These are phyloP conservation scores for Epichloe festucae DNA, from an alignment of 2,329 filamentous ascomycete genomes.

Conservation along the genomic window DNA sequence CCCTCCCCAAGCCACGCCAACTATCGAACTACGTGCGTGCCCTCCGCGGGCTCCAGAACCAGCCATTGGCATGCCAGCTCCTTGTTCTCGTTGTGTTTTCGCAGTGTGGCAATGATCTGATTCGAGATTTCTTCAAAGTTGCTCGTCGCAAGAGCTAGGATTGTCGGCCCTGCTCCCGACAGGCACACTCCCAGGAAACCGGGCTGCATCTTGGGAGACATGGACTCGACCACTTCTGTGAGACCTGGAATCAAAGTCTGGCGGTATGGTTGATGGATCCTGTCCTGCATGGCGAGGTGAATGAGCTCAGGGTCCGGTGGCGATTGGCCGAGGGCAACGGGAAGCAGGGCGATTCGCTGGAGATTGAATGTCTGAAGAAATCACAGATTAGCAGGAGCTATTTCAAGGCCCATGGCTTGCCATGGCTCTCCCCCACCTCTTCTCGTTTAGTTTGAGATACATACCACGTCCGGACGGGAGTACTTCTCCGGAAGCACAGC, in stretches of 20 bases:
- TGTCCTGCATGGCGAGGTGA: constrained; percentile 97
- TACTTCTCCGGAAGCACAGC: constrained; percentile 74
- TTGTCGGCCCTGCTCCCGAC: constrained; percentile 88
- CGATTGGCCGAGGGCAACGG: constrained; percentile 76
- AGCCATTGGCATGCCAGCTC: constrained; percentile 75
- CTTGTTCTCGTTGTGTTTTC: constrained; percentile 40
- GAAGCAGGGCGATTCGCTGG: constrained; percentile 82
- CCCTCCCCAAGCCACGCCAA: neutral
- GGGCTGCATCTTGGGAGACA: constrained; percentile 75
- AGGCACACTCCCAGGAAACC: constrained; percentile 89
- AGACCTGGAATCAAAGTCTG: constrained; percentile 84
- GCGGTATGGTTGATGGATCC: constrained; percentile 92
- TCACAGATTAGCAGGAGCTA: neutral
- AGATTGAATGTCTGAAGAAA: constrained; percentile 64
- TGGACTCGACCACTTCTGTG: constrained; percentile 77
- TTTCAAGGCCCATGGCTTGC: neutral
- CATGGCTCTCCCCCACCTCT: too few relatives aligned
- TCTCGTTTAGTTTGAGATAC: constrained; percentile 16
- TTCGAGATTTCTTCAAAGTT: constrained; percentile 81
- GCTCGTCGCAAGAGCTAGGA: constrained; percentile 78
- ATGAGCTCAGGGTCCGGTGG: constrained; percentile 90
- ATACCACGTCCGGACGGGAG: constrained; percentile 70
- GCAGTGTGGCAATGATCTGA: constrained; percentile 64
- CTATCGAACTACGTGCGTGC: constrained; percentile 35
- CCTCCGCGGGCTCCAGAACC: constrained; percentile 76